Evolutionary conservation across 2,329 filamentous ascomycete genomes (phyloP).

Genomic region (Nemania sp.): DNA sequence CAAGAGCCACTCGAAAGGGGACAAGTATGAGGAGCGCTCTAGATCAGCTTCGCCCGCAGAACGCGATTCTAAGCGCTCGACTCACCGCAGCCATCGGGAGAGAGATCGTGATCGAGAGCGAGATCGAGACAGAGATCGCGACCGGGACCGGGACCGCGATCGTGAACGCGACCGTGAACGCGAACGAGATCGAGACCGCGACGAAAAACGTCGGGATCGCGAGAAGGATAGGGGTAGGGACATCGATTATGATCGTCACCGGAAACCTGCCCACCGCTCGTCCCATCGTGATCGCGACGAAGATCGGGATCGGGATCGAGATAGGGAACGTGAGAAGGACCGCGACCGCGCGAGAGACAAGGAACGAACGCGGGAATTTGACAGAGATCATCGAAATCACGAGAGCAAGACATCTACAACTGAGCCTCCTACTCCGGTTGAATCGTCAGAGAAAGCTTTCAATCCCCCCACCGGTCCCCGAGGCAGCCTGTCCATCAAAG

Average conservation of each 20-base stretch:
- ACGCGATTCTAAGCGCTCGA: constrained; percentile 51
- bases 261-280: constrained; percentile 44
- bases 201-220: constrained; percentile 39
- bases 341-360: constrained; percentile 41
- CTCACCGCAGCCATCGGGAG: constrained; percentile 50
- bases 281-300: constrained; percentile 49
- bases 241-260: constrained; percentile 42
- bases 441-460: constrained; percentile 44
- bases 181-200: constrained; percentile 45
- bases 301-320: constrained; percentile 48
- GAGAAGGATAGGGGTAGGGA: constrained; percentile 45
- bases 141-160: constrained; percentile 46
- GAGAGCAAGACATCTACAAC: constrained; percentile 42
- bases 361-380: constrained; percentile 44
- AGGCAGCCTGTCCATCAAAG: constrained; percentile 37
- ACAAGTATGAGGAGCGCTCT: constrained; percentile 57
- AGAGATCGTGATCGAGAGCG: constrained; percentile 38
- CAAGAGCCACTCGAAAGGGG: constrained; percentile 43
- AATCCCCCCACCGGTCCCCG: constrained; percentile 49
- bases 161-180: constrained; percentile 44
- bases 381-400: constrained; percentile 40
- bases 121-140: constrained; percentile 46
- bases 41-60: constrained; percentile 65
- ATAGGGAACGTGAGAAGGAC: constrained; percentile 42
- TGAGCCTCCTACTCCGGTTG: constrained; percentile 38